These are phyloP conservation scores for Globisporangium middletonii DNA, from an alignment of 352 stramenopile genomes.

Conservation along the genomic window DNA sequence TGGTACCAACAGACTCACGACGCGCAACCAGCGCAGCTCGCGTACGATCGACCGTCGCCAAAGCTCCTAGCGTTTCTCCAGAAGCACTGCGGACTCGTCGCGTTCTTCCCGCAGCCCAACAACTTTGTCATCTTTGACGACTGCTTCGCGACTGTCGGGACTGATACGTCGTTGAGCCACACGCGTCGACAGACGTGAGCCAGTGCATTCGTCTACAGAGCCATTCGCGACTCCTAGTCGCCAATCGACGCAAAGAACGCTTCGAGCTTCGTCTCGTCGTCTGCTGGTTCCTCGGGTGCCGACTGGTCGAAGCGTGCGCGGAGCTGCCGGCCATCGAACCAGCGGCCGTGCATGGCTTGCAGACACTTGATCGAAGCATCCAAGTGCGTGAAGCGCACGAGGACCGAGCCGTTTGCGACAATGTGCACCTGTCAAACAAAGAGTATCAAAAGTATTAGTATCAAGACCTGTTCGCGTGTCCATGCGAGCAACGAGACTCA, in stretches of 20 bases:
- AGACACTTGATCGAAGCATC: constrained; percentile 61
- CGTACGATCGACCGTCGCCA: constrained; percentile 76
- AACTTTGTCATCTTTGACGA: constrained; percentile 81
- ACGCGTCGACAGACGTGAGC: neutral
- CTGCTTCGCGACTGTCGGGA: constrained; percentile 17
- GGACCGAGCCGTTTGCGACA: constrained; percentile 46
- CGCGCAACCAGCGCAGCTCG: constrained; percentile 20
- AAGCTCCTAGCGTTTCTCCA: constrained; percentile 74
- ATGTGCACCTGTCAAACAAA: constrained; percentile 42
- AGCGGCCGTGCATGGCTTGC: constrained; percentile 70
- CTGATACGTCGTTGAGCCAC: too few species aligned
- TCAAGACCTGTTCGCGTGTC: neutral
- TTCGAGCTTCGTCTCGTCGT: constrained; percentile 67
- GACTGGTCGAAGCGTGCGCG: constrained; percentile 52
- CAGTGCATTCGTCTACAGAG: neutral
- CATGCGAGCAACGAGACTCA: neutral
- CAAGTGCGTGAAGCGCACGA: constrained; percentile 52
- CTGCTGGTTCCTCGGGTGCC: constrained; percentile 45
- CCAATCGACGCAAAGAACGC: constrained; percentile 72
- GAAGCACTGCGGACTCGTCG: constrained; percentile 53
- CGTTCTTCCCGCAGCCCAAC: constrained; percentile 68
- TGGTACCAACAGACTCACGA: constrained; percentile 2
- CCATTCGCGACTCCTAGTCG: neutral
- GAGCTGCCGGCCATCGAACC: constrained; percentile 73
- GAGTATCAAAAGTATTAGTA: neutral